Conservation (phyloP, 2,329 filamentous ascomycete species). For the Septoria linicola region DNA sequence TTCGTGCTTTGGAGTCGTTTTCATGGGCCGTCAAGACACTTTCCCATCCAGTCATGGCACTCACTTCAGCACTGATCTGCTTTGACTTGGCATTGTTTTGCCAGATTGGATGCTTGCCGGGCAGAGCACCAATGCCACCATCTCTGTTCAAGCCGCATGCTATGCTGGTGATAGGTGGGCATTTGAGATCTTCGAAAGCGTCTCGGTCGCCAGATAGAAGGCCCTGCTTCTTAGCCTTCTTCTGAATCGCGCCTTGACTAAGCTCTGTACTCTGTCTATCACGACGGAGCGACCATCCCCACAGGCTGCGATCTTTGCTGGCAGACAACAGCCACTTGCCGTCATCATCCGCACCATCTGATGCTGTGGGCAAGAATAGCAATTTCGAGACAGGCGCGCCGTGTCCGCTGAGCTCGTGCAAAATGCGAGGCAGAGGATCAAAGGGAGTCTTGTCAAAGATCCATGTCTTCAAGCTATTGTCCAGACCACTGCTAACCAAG, state of each 20-base stretch:
- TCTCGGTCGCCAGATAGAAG: constrained; percentile 52
- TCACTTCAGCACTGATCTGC: constrained; percentile 68
- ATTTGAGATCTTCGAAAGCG: constrained; percentile 67
- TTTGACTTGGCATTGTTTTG: constrained; percentile 63
- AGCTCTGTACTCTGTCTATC: constrained; percentile 93
- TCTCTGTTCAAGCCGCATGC: constrained; percentile 91
- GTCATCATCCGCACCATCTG: constrained; percentile 81
- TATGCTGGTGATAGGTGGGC: constrained; percentile 86
- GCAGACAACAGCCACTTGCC: constrained; percentile 95
- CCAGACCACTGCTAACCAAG: constrained; percentile 82
- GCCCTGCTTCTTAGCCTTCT: constrained; percentile 86
- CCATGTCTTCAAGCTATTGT: constrained; percentile 95
- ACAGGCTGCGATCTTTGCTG: constrained; percentile 84
- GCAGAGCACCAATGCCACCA: constrained; percentile 83
- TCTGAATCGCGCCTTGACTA: constrained; percentile 84
- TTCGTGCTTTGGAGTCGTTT: constrained; percentile 78
- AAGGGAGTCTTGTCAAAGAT: constrained; percentile 93
- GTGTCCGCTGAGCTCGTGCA: constrained; percentile 86
- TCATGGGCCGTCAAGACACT: constrained; percentile 92
- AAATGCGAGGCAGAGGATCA: constrained; percentile 76
- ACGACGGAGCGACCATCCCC: constrained; percentile 92
- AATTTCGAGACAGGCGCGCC: constrained; percentile 80
- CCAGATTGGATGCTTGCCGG: constrained; percentile 78
- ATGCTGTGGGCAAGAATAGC: constrained; percentile 80
- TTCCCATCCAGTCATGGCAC: constrained; percentile 88